Percentiles rank a stretch among this genome's conserved stretches.
phyloP scores from a whole-genome alignment of 176 grass and related monocot genomes.

The Cymbopogon citratus region DNA sequence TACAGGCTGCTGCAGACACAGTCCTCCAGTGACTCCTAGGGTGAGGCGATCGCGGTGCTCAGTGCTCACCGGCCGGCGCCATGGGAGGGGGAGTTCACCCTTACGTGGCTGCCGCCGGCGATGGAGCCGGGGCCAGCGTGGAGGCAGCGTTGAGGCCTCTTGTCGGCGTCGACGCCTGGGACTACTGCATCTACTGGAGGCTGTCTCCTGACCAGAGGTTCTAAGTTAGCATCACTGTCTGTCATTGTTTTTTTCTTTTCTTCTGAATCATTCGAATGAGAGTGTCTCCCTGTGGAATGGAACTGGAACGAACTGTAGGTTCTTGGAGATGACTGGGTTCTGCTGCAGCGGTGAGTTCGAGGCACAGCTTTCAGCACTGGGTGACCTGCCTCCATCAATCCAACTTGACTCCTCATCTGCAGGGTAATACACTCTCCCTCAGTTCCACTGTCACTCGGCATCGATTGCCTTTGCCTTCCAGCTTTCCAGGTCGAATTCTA shows the following conservation, averaged over 20 bases:
- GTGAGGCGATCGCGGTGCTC: conserved; percentile 15
- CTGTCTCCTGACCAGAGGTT: conserved; percentile 74
- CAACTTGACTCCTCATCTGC: conserved; percentile 52
- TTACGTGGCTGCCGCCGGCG: not conserved
- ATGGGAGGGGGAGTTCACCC: conserved; percentile 43
- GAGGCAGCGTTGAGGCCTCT: conserved; percentile 57
- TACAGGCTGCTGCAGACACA: not conserved
- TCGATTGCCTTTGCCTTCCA: no score
- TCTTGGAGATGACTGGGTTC: conserved; percentile 70
- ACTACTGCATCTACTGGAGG: conserved; percentile 79
- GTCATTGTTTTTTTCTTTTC: not conserved
- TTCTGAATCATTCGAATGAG: not conserved
- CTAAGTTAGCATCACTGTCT: not conserved
- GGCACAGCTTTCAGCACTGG: conserved; percentile 28
- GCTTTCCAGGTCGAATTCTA: not conserved
- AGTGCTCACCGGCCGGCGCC: not conserved
- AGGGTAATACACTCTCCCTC: conserved; percentile 16
- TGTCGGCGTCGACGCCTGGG: conserved; percentile 57
- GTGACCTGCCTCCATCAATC: conserved; percentile 56
- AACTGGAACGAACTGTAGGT: conserved; percentile 27
- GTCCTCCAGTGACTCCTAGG: not conserved
- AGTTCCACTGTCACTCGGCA: not conserved
- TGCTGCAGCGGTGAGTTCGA: conserved; percentile 62
- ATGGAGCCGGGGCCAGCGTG: conserved; percentile 29
- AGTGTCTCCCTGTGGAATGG: not conserved